Percentiles rank a stretch among this genome's conserved stretches.
phyloP scores from a whole-genome alignment of 1,284 basidiomycete species.

The Schizophyllum amplum region DNA sequence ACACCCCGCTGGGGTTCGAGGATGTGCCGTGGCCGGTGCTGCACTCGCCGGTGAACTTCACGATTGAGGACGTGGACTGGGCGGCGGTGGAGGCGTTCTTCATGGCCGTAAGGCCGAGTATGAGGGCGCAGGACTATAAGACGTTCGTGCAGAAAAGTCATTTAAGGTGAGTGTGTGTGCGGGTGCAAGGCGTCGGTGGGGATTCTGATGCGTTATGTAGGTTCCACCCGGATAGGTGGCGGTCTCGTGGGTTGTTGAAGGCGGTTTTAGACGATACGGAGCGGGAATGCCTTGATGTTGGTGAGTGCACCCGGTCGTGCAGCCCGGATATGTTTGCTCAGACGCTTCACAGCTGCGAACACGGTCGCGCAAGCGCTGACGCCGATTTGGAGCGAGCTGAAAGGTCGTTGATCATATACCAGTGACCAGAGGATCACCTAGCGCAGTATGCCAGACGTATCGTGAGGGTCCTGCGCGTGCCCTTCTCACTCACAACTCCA shows the following conservation, averaged over 20 bases:
- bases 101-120: constrained; percentile 34
- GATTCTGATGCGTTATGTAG: not conserved
- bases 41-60: constrained; percentile 36
- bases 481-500: no score
- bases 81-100: constrained; percentile 65
- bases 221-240: constrained; percentile 21
- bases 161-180: constrained; percentile 62
- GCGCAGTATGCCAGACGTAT: no score
- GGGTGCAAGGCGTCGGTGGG: constrained; percentile 38
- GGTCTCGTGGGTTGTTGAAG: constrained; percentile 42
- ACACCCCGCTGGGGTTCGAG: constrained; percentile 39
- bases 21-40: constrained; percentile 69
- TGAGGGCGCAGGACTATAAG: constrained; percentile 54
- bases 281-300: constrained; percentile 47
- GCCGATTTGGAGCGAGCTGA: constrained; percentile 45
- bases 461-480: no score
- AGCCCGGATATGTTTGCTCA: not conserved
- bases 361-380: constrained; percentile 56
- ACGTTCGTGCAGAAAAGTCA: constrained; percentile 60
- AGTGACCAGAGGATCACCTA: no score
- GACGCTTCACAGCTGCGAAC: constrained; percentile 31
- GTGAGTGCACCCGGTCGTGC: constrained; percentile 24
- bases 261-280: constrained; percentile 45
- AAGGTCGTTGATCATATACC: constrained; percentile 19
- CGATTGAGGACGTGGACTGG: constrained; percentile 61